These are phyloP conservation scores for Pichia kluyveri DNA, from an alignment of 805 yeast genomes.

Conservation along the genomic window DNA sequence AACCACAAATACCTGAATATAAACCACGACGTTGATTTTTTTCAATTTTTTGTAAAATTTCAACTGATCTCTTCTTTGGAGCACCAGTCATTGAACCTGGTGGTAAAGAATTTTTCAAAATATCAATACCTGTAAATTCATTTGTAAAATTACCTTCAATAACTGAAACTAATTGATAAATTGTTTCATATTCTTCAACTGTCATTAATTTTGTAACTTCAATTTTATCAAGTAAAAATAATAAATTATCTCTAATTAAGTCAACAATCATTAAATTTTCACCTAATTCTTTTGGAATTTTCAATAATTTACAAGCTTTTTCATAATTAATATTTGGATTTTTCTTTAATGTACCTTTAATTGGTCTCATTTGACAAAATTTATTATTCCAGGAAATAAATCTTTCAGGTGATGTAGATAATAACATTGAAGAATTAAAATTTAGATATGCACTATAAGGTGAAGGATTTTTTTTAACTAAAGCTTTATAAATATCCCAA, in stretches of 20 bases:
- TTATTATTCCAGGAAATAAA: conserved; percentile 68
- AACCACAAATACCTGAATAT: conserved; percentile 92
- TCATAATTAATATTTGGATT: conserved; percentile 41
- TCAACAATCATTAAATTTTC: conserved; percentile 97
- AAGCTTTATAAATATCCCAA: conserved; percentile 74
- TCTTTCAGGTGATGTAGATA: conserved; percentile 93
- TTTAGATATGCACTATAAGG: conserved; percentile 82
- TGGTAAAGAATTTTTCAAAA: conserved; percentile 72
- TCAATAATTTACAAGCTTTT: conserved; percentile 54
- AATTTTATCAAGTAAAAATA: conserved; percentile 56
- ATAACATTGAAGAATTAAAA: conserved; percentile 52
- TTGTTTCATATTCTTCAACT: conserved; percentile 88
- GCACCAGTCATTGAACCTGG: conserved; percentile 99
- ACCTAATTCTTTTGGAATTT: conserved; percentile 87
- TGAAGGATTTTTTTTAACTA: conserved; percentile 74
- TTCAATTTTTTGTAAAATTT: conserved; percentile 59
- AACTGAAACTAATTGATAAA: conserved; percentile 86
- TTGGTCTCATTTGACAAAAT: conserved; percentile 78
- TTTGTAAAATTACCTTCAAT: conserved; percentile 52
- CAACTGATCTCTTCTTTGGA: conserved; percentile 89
- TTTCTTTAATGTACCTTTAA: conserved; percentile 89
- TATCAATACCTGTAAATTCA: conserved; percentile 61
- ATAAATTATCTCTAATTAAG: conserved; percentile 84
- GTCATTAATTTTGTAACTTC: conserved; percentile 72
- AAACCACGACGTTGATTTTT: conserved; percentile 59